Conservation (phyloP, 1,139 yeast genomes). For the Zygosaccharomyces sapae region DNA sequence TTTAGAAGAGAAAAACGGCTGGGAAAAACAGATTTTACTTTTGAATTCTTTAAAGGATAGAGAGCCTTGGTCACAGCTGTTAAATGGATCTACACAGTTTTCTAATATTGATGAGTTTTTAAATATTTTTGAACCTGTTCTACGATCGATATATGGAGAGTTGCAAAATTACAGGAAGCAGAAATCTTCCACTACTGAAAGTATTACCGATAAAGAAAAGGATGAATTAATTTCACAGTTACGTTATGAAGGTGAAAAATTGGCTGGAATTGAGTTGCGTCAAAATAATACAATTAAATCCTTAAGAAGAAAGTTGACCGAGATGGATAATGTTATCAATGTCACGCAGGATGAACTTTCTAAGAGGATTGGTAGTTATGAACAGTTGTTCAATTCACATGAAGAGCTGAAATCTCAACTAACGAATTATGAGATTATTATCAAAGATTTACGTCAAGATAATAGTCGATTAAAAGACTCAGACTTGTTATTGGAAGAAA, state of each 20-base stretch:
- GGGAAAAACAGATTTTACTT: background rate
- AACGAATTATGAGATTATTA: slow-evolving; percentile 32
- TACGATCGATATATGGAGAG: slow-evolving; percentile 8
- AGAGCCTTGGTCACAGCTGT: slow-evolving; percentile 14
- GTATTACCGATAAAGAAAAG: slow-evolving; percentile 30
- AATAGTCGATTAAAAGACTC: slow-evolving; percentile 20
- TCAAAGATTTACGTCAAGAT: slow-evolving; percentile 14
- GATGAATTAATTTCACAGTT: slow-evolving; percentile 44
- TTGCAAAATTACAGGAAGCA: slow-evolving; percentile 16
- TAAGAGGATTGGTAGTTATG: slow-evolving; percentile 18
- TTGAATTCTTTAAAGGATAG: slow-evolving; percentile 2
- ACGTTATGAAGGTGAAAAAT: slow-evolving; percentile 71
- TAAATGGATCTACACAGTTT: slow-evolving; percentile 24
- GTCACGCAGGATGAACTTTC: slow-evolving; percentile 38
- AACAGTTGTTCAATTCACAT: slow-evolving; percentile 8
- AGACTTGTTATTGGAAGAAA: slow-evolving; percentile 4
- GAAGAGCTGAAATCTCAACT: slow-evolving; percentile 30
- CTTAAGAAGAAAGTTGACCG: slow-evolving; percentile 45
- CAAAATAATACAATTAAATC: slow-evolving; percentile 64
- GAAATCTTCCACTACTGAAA: slow-evolving; percentile 10
- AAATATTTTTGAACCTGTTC: slow-evolving; percentile 24
- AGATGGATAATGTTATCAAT: slow-evolving; percentile 46
- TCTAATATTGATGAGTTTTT: slow-evolving; percentile 23
- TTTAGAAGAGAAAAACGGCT: slow-evolving; percentile 15
- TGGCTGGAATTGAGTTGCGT: slow-evolving; percentile 71